Percentiles rank a stretch among this genome's conserved stretches.
Evolutionary conservation across 2,329 filamentous ascomycete species (phyloP).

Genomic region (Colletotrichum sp.): DNA sequence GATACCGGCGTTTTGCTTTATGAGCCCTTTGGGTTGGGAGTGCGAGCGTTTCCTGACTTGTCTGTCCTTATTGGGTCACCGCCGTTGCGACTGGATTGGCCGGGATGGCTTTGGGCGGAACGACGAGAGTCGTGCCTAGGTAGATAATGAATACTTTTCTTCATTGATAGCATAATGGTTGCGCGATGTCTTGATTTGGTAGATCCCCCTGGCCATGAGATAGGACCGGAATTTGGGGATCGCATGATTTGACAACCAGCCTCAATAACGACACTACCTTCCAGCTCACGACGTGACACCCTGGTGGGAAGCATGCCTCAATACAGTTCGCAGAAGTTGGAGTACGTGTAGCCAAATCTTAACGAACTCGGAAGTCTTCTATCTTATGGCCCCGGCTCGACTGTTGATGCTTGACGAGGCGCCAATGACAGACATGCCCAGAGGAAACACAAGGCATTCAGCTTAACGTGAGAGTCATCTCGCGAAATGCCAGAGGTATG

Average conservation of each 20-base stretch:
- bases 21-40: not conserved
- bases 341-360: not conserved
- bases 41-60: constrained; percentile 9
- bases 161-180: not conserved
- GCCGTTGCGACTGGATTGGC: not conserved
- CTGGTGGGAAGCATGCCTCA: not conserved
- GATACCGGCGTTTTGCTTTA: constrained; percentile 1
- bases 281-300: not conserved
- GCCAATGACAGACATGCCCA: not conserved
- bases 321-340: not conserved
- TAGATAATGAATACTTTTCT: not conserved
- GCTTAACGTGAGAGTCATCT: not conserved
- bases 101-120: not conserved
- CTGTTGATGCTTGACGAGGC: not conserved
- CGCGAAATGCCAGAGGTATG: not conserved
- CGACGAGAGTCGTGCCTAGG: not conserved
- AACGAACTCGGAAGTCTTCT: not conserved
- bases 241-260: not conserved
- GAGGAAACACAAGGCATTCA: not conserved
- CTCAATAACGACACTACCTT: not conserved
- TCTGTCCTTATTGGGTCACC: constrained; percentile 12
- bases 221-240: not conserved
- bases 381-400: not conserved
- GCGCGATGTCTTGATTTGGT: not conserved
- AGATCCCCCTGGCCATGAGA: not conserved